Evolutionary conservation across 176 grass and related monocot genomes (phyloP).

Genomic region (Paspalum vaginatum): DNA sequence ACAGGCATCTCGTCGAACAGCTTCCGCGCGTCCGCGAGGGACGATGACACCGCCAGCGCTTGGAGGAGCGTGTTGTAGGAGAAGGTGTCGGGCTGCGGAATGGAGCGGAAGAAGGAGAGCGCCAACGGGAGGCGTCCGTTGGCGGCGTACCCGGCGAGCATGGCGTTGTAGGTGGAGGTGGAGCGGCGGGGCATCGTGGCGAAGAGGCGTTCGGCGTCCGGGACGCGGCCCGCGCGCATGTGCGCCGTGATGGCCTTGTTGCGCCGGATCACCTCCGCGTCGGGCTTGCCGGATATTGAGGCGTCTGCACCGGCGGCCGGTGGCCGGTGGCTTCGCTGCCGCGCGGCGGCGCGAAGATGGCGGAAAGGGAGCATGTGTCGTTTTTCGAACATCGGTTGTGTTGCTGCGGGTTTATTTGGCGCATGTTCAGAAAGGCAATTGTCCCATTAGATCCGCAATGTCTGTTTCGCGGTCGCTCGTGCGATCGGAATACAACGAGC

Average conservation of each 20-base stretch:
- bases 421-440: too few species aligned
- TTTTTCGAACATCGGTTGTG: background rate
- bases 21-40: slow-evolving; percentile 56
- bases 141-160: slow-evolving; percentile 77
- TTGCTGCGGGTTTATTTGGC: too few species aligned
- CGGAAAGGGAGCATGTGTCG: slow-evolving; percentile 46
- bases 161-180: slow-evolving; percentile 86
- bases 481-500: too few species aligned
- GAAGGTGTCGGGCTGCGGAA: slow-evolving; percentile 65
- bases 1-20: slow-evolving; percentile 82
- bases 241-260: slow-evolving; percentile 79
- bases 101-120: slow-evolving; percentile 56
- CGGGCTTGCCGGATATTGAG: slow-evolving; percentile 8
- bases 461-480: too few species aligned
- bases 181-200: slow-evolving; percentile 63
- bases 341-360: slow-evolving; percentile 52
- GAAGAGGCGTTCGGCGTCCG: slow-evolving; percentile 67
- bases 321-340: slow-evolving; percentile 47
- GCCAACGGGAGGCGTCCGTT: slow-evolving; percentile 66
- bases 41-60: slow-evolving; percentile 49
- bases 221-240: slow-evolving; percentile 68
- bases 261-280: slow-evolving; percentile 60
- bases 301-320: background rate
- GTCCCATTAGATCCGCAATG: too few species aligned
- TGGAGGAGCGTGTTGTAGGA: slow-evolving; percentile 88